Percentiles rank a stretch among this genome's conserved stretches.
phyloP scores from a whole-genome alignment of 1,284 basidiomycete genomes.

The Jaminaea rosea region DNA sequence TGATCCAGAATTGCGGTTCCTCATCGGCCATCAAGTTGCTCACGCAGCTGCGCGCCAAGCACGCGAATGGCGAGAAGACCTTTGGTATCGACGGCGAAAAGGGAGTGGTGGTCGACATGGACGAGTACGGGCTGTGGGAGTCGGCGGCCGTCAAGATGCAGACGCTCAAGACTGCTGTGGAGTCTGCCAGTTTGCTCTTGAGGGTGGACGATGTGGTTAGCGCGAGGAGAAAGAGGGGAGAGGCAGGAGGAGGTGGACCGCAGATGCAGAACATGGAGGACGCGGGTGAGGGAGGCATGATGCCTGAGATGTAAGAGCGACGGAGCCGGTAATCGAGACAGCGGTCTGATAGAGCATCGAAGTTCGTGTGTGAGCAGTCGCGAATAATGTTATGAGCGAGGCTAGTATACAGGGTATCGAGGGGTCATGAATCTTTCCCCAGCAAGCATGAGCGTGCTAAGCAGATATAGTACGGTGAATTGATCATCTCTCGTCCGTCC shows the following conservation, averaged over 20 bases:
- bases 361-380: no score
- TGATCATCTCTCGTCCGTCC: no score
- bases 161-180: conserved; percentile 92
- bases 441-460: no score
- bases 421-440: no score
- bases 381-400: no score
- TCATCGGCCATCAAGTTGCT: conserved; percentile 78
- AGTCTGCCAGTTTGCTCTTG: conserved; percentile 79
- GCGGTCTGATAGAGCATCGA: no score
- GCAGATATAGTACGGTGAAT: no score
- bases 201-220: conserved; percentile 92
- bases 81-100: conserved; percentile 93
- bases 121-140: conserved; percentile 83
- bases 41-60: conserved; percentile 81
- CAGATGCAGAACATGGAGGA: conserved; percentile 10
- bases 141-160: conserved; percentile 95
- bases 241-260: conserved; percentile 18
- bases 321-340: no score
- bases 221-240: conserved; percentile 50
- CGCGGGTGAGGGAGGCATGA: conserved; percentile 11
- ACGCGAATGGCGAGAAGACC: conserved; percentile 77
- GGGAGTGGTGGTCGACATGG: conserved; percentile 93
- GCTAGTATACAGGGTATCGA: no score
- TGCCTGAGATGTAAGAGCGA: conserved; percentile 11
- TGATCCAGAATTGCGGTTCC: conserved; percentile 91